Conservation (phyloP, 345 rosid genomes). For the Rhizophora apiculata region DNA sequence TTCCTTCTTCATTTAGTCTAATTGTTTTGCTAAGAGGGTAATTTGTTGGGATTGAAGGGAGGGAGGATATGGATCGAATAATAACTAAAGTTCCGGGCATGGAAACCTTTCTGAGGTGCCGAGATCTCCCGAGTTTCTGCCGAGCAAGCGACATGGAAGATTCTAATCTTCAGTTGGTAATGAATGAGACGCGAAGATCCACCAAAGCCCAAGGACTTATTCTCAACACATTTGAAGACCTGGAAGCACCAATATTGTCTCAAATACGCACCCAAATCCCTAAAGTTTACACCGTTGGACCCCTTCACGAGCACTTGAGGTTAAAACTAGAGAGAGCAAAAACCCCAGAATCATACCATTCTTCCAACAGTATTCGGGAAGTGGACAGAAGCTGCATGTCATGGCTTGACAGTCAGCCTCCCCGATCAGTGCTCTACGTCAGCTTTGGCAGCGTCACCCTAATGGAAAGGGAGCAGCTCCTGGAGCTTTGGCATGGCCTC, state of each 20-base stretch:
- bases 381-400: conserved; percentile 35
- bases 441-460: conserved; percentile 44
- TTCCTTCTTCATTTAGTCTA: too few relatives aligned
- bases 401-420: conserved; percentile 47
- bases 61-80: conserved; percentile 43
- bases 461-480: conserved; percentile 25
- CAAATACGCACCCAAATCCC: conserved; percentile 38
- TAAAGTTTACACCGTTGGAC: conserved; percentile 51
- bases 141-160: conserved; percentile 23
- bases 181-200: conserved; percentile 27
- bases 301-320: conserved; percentile 42
- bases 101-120: conserved; percentile 39
- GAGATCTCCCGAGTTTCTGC: conserved; percentile 55
- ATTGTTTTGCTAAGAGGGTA: neutral
- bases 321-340: conserved; percentile 17
- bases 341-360: neutral
- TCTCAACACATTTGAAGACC: conserved; percentile 63
- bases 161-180: conserved; percentile 10
- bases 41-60: conserved; percentile 11
- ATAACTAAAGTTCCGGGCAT: conserved; percentile 40
- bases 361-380: conserved; percentile 32
- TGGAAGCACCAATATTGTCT: conserved; percentile 48
- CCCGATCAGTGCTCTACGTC: conserved; percentile 36
- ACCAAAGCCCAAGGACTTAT: conserved; percentile 42
- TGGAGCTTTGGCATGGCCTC: conserved; percentile 45